A percentile compares a stretch with the other conserved stretches of the same genome.
Evolutionary conservation across 1,139 yeast species (phyloP).

Genomic region (Lodderomyces parapsilosis): DNA sequence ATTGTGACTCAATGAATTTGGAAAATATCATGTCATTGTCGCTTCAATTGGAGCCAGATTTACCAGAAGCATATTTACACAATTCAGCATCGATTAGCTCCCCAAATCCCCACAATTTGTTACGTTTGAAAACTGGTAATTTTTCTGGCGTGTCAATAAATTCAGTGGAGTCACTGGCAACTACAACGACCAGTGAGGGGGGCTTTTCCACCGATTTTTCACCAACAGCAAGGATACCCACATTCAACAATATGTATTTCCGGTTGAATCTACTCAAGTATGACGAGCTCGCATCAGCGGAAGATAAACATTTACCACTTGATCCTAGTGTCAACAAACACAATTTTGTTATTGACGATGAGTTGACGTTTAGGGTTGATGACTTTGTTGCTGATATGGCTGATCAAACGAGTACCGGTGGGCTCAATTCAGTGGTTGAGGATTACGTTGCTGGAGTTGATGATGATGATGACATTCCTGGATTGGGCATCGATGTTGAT

Average conservation of each 20-base stretch:
- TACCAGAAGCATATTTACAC: conserved; percentile 38
- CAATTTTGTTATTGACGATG: conserved; percentile 31
- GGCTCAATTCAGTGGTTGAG: conserved; percentile 17
- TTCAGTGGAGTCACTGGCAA: conserved; percentile 24
- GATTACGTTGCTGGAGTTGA: conserved; percentile 25
- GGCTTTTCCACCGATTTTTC: conserved; percentile 11
- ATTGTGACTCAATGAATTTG: conserved; percentile 39
- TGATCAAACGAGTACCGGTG: neutral
- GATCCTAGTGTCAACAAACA: conserved; percentile 23
- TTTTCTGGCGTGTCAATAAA: conserved; percentile 21
- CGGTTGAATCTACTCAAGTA: conserved; percentile 35
- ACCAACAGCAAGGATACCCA: conserved; percentile 30
- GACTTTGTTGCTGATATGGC: conserved; percentile 31
- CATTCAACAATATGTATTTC: conserved; percentile 39
- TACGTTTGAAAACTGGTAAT: conserved; percentile 8
- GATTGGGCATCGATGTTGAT: conserved; percentile 49
- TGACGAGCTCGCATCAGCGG: conserved; percentile 29
- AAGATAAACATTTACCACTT: conserved; percentile 16
- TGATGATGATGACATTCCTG: conserved; percentile 36
- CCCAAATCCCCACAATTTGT: neutral
- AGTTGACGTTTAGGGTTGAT: conserved; percentile 38
- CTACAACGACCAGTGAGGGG: conserved; percentile 9
- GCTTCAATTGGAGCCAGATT: conserved; percentile 37
- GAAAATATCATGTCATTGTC: conserved; percentile 42
- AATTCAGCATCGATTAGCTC: conserved; percentile 9